Base-by-base conservation (phyloP, 768 basidiomycete genomes). In the Gloeostereum incarnatum region DNA sequence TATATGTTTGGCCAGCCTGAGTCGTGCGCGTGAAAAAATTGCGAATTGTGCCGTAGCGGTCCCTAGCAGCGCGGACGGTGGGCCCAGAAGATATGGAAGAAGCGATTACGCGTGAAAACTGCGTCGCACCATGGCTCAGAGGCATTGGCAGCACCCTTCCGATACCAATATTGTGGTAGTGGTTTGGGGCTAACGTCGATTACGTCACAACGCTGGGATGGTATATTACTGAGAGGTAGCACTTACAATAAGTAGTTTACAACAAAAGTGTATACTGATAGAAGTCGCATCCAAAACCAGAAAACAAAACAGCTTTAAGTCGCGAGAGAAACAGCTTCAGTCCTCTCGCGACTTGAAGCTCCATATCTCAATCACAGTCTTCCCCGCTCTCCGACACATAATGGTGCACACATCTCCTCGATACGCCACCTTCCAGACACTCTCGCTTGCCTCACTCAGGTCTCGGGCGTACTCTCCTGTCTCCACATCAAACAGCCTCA, bases 291-390 rank as follows among this genome's bases (percentile, higher is more conserved):
- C n/a, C n/a, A n/a, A n/a, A n/a, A n/a, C n/a, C n/a, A n/a, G n/a
- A n/a, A n/a, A n/a, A n/a, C n/a, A n/a, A n/a, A n/a, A n/a, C n/a
- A n/a, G n/a, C n/a, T n/a, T n/a, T n/a, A n/a, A n/a, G n/a, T n/a
- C n/a, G n/a, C n/a, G n/a, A n/a, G n/a, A n/a, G n/a, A n/a, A n/a
- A n/a, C n/a, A n/a, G n/a, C n/a, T n/a, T n/a, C n/a, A n/a, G n/a
- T 34, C 45, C 25, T 61, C 63, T 48, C 52, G 61, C n/a, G 73
- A 71, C 50, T 65, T 62, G 60, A 84, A 76, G 47, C 74, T 81
- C 78, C 88, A 83, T 38, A 93, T 77, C 68, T 94, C 93, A 59
- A 93, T 75, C 14, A 86, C 78, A 37, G 86, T 91, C 67, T 81
- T 83, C 19, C 80, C 83, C 21, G 67, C 75, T 42, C 86, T 68